Conservation (phyloP, 495 filamentous ascomycete species). For the Xeromyces bisporus region DNA sequence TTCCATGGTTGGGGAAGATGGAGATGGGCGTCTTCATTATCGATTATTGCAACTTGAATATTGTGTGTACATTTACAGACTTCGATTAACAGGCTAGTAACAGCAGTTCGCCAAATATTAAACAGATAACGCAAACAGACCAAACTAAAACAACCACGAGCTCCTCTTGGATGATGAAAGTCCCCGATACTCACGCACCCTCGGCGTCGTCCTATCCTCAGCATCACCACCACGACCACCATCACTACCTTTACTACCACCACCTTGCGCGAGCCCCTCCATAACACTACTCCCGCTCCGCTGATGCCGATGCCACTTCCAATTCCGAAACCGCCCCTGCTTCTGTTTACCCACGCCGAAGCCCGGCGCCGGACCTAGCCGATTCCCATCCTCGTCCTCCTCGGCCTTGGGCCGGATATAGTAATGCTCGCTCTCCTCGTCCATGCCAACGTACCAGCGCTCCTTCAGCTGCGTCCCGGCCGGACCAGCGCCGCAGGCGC, state of each 20-base stretch:
- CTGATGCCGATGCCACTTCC: not conserved
- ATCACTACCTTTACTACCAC: not conserved
- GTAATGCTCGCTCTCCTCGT: constrained; percentile 21
- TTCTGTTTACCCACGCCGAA: no score
- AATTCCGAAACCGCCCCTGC: no score
- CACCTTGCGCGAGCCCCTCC: no score
- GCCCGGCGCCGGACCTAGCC: no score
- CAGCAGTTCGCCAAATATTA: no score
- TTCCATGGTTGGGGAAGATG: no score
- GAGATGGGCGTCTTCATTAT: no score
- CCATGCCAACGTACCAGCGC: constrained; percentile 39
- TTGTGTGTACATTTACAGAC: no score
- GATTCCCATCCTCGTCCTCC: constrained; percentile 1
- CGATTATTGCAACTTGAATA: no score
- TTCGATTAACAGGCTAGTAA: no score
- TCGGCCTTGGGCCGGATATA: constrained; percentile 21
- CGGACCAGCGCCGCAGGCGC: constrained; percentile 49
- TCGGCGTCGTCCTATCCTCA: not conserved
- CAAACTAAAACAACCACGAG: no score
- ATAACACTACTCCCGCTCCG: not conserved
- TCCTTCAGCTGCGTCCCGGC: constrained; percentile 33
- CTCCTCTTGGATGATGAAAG: not conserved
- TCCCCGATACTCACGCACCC: not conserved
- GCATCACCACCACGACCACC: not conserved
- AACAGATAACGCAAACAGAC: no score